Base-by-base conservation (phyloP, 208 protist genomes). In the Leishmania aethiopica region DNA sequence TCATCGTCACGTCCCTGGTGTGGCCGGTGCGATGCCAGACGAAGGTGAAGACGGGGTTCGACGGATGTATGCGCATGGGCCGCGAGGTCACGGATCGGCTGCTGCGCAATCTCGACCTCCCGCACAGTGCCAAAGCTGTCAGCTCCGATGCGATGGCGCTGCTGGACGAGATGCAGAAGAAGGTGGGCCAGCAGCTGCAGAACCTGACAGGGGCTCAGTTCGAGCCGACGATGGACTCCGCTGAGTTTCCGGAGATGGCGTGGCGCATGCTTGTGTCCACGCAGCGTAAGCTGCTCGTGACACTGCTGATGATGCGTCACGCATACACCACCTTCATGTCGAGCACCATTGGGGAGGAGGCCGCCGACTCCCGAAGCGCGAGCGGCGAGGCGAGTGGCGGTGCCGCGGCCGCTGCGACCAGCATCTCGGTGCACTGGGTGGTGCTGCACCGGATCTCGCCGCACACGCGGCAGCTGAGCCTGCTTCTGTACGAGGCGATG, bases 261-360 rank as follows among this genome's bases (percentile, higher is more conserved):
- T 97, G 94, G 93, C 62, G 83, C 37, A 84, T 85, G 80, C 83
- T 96, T 19, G 79, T 97, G 45, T 77, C 79, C 17, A 82, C 88
- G 40, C 89, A 97, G 79, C 86, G 85, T 67, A 91, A 89, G 79
- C 86, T 97, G 15, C 77, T 88, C 79, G 85, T 85, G 70, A 91
- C 89, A 35, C 81, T 96, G n/a, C 86, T 88, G 15, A 96, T 95
- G 88, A 96, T 97, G 94, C 89, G 89, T 1, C 88, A 89, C 83
- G 94, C 94, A 32, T 97, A 95, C 86, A 75, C 86, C 51, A 94
- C 90, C 40, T 97, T 97, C 81, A 96, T 96, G 92, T 89, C 90
- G 11, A 96, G 91, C 81, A 89, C 67, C 32, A 78, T 89, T 47
- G 86, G 81, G 62, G 79, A 88, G n/a, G 76, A 32, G 15, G 71